Evolutionary conservation across 169 alveolate genomes (phyloP), one percentile per base, ranked within the genome.

Genomic region (Cryptosporidium meleagridis): DNA sequence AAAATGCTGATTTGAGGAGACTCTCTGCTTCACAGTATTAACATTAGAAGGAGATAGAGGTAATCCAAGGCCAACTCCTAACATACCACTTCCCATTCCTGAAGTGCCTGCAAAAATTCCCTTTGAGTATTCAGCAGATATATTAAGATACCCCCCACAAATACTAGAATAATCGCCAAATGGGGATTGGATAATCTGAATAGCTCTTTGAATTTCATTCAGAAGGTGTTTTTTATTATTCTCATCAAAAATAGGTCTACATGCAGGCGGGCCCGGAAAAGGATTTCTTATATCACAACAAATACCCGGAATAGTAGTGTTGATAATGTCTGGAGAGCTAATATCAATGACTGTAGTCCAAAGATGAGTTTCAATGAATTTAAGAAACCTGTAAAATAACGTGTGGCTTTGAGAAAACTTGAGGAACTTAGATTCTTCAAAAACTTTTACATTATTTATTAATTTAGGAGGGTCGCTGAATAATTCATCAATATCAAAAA

Each of bases 221-320:
- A 51, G 52, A 16, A 80, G 62, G 70, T 61, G 75, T 16, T 62
- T 67, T 23, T 80, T 69, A 39, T 80, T 61, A 29, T 44, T 61
- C 33, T 80, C 80, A 35, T 80, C 89, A 44, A 62, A 80, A 44
- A 80, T 80, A 33, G 89, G 89, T 41, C 75, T 59, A 29, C 89
- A 80, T 7, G 89, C 89, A 14, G 89, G 89, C 41, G 89, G 73
- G 35, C 89, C 89, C 1, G 89, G 89, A 12, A 80, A 48, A 26
- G 89, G 89, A 26, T 80, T 80, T 26, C 89, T 80, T 18, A 80
- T 80, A 80, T 80, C 75, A 41, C 89, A 80, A 62, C 89, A 80
- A 14, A 65, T 53, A 37, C 89, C 89, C 7, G 73, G 89, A 62
- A 41, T 35, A 4, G 59, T 65, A 2, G 89, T 62, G 48, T 31